Conservation (phyloP, 2,329 filamentous ascomycete genomes). For the Xylariaceae sp. region DNA sequence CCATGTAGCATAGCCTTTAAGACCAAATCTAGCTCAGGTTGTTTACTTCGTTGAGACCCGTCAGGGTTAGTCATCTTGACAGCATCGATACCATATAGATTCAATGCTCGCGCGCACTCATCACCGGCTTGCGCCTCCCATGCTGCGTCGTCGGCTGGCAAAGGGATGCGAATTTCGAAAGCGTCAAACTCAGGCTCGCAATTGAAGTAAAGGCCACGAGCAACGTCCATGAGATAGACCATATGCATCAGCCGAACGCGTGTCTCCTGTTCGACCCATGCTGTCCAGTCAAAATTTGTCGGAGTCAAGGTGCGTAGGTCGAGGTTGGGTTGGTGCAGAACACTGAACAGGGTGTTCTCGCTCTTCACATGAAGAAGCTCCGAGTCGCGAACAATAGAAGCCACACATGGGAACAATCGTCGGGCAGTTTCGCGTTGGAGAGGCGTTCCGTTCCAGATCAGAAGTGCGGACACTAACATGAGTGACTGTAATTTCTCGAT, state of each 20-base stretch:
- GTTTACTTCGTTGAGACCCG: conserved; percentile 59
- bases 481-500: conserved; percentile 67
- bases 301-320: conserved; percentile 40
- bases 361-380: conserved; percentile 52
- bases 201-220: conserved; percentile 70
- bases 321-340: conserved; percentile 55
- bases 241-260: conserved; percentile 61
- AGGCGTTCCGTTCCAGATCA: conserved; percentile 67
- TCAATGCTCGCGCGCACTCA: conserved; percentile 62
- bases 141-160: conserved; percentile 68
- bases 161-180: conserved; percentile 61
- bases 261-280: conserved; percentile 69
- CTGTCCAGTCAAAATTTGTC: conserved; percentile 58
- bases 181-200: conserved; percentile 57
- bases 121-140: conserved; percentile 62
- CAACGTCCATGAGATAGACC: conserved; percentile 60
- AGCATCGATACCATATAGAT: conserved; percentile 53
- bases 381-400: conserved; percentile 51
- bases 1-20: conserved; percentile 58
- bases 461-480: conserved; percentile 56
- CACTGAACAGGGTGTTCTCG: conserved; percentile 47
- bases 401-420: conserved; percentile 53
- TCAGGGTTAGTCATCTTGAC: conserved; percentile 55
- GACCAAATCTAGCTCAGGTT: conserved; percentile 59
- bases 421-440: conserved; percentile 61